Conservation (phyloP, 805 yeast genomes). For the Lachancea kluyveri region DNA sequence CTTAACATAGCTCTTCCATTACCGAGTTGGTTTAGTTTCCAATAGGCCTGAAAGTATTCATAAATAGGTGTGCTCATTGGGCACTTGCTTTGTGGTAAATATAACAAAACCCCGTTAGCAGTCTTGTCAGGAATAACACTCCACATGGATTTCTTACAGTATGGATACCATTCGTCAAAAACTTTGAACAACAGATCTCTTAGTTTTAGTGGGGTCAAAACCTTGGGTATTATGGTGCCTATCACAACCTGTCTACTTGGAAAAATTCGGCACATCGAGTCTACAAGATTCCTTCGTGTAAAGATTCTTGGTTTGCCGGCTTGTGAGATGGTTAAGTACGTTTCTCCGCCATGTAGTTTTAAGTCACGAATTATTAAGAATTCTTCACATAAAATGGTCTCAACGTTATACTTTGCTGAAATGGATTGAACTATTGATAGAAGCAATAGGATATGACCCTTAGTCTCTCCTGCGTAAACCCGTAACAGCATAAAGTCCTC, state of each 20-base stretch:
- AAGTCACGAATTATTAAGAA: conserved; percentile 17
- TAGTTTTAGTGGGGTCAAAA: conserved; percentile 13
- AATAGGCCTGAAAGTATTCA: conserved; percentile 6
- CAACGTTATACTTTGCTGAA: conserved; percentile 11
- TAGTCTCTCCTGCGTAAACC: conserved; percentile 21
- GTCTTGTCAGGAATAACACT: conserved; percentile 8
- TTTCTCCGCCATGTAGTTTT: conserved; percentile 12
- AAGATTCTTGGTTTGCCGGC: conserved; percentile 15
- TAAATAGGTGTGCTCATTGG: conserved; percentile 9
- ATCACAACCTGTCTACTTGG: conserved; percentile 11
- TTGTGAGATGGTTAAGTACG: conserved; percentile 15
- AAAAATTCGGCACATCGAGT: conserved; percentile 13
- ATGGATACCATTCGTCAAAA: conserved; percentile 15
- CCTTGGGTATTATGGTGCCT: conserved; percentile 11
- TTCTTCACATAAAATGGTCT: conserved; percentile 13
- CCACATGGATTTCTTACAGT: conserved; percentile 14
- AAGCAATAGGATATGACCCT: conserved; percentile 18
- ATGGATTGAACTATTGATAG: conserved; percentile 21
- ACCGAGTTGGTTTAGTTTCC: conserved; percentile 2
- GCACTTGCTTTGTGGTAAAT: conserved; percentile 12
- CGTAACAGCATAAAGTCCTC: conserved; percentile 23
- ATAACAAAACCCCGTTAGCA: conserved; percentile 2
- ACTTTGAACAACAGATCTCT: conserved; percentile 11
- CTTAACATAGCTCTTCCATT: neutral
- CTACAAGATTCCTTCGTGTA: conserved; percentile 12